Base-by-base conservation (phyloP, 805 yeast species). In the Lachancea mirantina region DNA sequence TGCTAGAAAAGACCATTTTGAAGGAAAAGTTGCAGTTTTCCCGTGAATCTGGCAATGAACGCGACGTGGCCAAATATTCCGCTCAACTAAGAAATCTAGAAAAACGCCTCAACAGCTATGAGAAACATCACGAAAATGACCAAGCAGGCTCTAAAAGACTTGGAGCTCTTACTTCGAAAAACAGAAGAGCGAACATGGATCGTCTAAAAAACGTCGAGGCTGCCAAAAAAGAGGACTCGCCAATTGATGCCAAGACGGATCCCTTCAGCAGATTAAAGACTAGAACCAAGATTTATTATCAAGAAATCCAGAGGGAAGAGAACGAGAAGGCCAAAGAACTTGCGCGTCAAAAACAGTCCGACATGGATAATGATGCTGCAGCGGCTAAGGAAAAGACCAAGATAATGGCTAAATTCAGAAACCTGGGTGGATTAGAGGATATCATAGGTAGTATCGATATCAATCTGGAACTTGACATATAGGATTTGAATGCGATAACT, bases 231-330 rank as follows among this genome's bases (percentile, higher is more conserved):
- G 78, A 64, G 61, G 52, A 70, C 78, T 44, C 74, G 61, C 50
- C 57, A 43, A 52, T 47, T 33, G 60, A 61, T 36, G 66, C 73
- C 5, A 55, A 54, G 34, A 74, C 68, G 47, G 84, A 92, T 62
- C 97, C 98, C 14, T 92, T 92, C 59, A 75, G 82, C 45, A 76
- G 97, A 56, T 71, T 92, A 52, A 80, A 84, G 55, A 89, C 97
- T 1, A 81, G 77, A 40, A 84, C 96, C 1, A 74, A 84, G 49
- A 75, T 84, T 39, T 89, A 84, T 59, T 85, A 87, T 32, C 64
- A 67, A 28, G 71, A 57, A 36, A 61, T 68, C 28, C 74, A 69
- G 40, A 67, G 68, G 40, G 71, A 68, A 39, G 79, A 70, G 42
- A 74, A 77, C 44, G 76, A 70, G 43, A 70, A 67, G 54, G 81